Evolutionary conservation across 306 rosid genomes (phyloP).

Genomic region (Bauhinia variegata): DNA sequence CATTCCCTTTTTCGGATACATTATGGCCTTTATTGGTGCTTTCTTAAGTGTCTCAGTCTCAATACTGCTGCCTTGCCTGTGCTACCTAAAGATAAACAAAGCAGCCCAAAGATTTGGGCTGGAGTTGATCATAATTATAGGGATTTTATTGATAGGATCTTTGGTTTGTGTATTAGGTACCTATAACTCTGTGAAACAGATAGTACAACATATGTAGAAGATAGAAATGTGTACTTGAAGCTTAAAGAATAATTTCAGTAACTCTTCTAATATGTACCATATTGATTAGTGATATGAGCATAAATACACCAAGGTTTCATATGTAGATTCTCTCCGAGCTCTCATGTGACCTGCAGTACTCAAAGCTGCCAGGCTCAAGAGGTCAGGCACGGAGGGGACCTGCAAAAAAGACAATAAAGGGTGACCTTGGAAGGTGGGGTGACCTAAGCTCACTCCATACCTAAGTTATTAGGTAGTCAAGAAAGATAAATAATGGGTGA

Average conservation of each 20-base stretch:
- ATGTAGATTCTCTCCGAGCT: too few species aligned
- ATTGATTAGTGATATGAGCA: background rate
- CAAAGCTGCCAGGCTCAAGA: too few species aligned
- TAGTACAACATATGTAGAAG: background rate
- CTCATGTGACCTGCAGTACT: too few species aligned
- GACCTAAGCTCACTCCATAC: too few species aligned
- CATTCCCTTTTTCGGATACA: conserved; percentile 58
- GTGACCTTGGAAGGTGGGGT: too few species aligned
- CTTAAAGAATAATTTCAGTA: too few species aligned
- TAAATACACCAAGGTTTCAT: background rate
- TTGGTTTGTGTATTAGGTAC: conserved; percentile 47
- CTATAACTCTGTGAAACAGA: conserved; percentile 46
- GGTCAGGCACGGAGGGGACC: too few species aligned
- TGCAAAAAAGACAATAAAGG: too few species aligned
- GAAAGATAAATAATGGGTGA: too few species aligned
- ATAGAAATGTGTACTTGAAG: too few species aligned
- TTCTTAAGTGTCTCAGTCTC: conserved; percentile 43
- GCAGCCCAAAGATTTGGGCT: conserved; percentile 43
- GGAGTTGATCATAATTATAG: conserved; percentile 40
- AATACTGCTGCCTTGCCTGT: conserved; percentile 55
- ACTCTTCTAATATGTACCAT: background rate
- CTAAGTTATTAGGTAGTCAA: too few species aligned
- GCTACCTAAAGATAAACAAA: conserved; percentile 60
- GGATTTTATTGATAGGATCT: conserved; percentile 46
- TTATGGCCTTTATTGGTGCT: conserved; percentile 63